Evolutionary conservation across 2,329 filamentous ascomycete genomes (phyloP), one percentile per base, ranked within the genome.

Genomic region (Trichoderma afroharzianum): DNA sequence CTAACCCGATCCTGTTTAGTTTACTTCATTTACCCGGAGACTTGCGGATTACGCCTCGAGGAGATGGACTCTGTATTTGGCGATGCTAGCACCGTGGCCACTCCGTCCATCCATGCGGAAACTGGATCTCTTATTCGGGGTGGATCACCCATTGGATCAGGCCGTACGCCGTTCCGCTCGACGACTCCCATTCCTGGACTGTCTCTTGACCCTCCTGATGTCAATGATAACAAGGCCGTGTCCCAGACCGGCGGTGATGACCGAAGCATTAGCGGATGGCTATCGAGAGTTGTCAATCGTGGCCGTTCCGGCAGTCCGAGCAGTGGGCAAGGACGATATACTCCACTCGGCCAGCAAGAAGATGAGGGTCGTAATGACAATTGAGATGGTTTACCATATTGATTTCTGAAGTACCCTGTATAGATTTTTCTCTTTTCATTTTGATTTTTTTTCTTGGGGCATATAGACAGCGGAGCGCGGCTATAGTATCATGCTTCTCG

Each of bases 11-110:
- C 43, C 15, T 53, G 4, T 15, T 12, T 74, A 98, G 96, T 99
- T 8, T 99, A 95, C 83, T 98, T 98, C 82, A 89, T 97, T 76
- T 99, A 98, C 80, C 96, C 96, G 33, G 96, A 99, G 82, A 99
- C 96, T 0, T 96, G 95, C 76, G 97, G 97, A 77, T 91, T 99
- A 71, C 92, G 95, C 71, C 87, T 99, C 64, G 96, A 99, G 82
- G 96, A 99, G 76, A 99, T 99, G 96, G 93, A 97, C 80, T 88
- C 90, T 3, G 84, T 99, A 18, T 99, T 99, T 78, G 96, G 96
- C 74, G 96, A 99, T 81, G 93, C 95, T 43, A 96, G 93, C 30
- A 95, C 93, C 3, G 89, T 91, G 12, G 91, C 93, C 63, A 97
- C 95, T 0, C 95, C 95, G 1, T 89, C 90, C 58, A 86, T 93